Base-by-base conservation (phyloP, 2,329 filamentous ascomycete genomes). In the Chrysosporium keratinophilum region DNA sequence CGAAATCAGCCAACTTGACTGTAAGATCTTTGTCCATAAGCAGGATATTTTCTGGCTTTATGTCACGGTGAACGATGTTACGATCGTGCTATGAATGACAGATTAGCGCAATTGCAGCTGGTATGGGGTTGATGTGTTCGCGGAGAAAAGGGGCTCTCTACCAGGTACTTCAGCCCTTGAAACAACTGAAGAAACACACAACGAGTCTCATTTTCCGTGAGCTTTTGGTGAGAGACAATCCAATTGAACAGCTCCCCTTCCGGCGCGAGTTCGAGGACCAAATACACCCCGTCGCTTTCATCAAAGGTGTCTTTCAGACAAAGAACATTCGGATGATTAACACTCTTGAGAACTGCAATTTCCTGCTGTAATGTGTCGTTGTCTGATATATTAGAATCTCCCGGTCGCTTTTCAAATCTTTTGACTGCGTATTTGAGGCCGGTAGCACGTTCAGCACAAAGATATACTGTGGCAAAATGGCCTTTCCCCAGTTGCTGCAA, bases 11-110 rank as follows among this genome's bases (percentile, higher is more conserved):
- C 57, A 98, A 74, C 71, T 98, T 98, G 59, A 95, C 84, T 56
- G 84, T 83, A 28, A 96, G 73, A 34, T 93, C 78, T 64, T 88
- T 88, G 70, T 96, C 88, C 4, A 85, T 82, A 35, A 98, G 74
- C 7, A 98, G 74, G 34, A 98, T 97, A 64, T 97, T 97, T 67
- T 97, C 91, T 0, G 90, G 91, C 70, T 96, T 97, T 71, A 98
- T 96, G 63, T 98, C 93, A 55, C 93, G 85, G 68, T 98, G 93
- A 4, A 97, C 90, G 67, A 98, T 95, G 63, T 93, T 94, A 58
- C 93, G 87, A 57, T 97, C 93, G 67, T 98, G 93, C 91, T 58
- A 61, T 59, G 43, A 48, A 12, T 7, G 17, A 28, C 23, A 56
- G 17, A 19, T 20, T 14, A 42, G 23, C 12, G 4, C 2, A 14